Evolutionary conservation across 2,329 filamentous ascomycete species (phyloP).

Genomic region (Rutstroemia sp.): DNA sequence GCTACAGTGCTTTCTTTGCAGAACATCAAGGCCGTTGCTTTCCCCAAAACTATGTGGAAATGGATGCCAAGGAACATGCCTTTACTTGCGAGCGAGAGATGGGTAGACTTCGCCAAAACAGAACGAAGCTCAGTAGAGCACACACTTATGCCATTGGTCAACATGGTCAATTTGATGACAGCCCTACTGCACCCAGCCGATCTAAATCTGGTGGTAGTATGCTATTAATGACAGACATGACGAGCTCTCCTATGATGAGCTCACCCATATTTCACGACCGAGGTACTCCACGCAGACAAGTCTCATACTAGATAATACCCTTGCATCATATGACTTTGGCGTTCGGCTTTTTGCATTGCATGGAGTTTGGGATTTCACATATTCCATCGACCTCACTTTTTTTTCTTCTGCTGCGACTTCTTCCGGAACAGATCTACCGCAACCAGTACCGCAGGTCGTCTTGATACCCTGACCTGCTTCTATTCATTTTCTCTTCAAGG

Average conservation of each 20-base stretch:
- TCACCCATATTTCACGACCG: slow-evolving; percentile 43
- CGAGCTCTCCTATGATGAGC: slow-evolving; percentile 7
- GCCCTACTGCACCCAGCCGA: slow-evolving; percentile 43
- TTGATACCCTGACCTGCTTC: slow-evolving; percentile 5
- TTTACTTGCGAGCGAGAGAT: slow-evolving; percentile 91
- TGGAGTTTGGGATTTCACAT: background rate
- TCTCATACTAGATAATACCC: slow-evolving; percentile 46
- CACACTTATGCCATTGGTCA: slow-evolving; percentile 95
- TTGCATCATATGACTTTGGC: slow-evolving; percentile 22
- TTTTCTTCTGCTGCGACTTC: background rate
- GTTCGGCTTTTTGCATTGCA: slow-evolving; percentile 16
- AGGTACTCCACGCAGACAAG: slow-evolving; percentile 52
- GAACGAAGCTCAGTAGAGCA: slow-evolving; percentile 77
- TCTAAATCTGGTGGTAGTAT: slow-evolving; percentile 20
- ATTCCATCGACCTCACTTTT: slow-evolving; percentile 1
- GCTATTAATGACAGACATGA: slow-evolving; percentile 34
- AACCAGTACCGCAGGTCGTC: slow-evolving; percentile 5
- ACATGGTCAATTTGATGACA: slow-evolving; percentile 49
- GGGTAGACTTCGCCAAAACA: slow-evolving; percentile 78
- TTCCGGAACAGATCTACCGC: slow-evolving; percentile 5
- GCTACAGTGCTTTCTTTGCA: slow-evolving; percentile 88
- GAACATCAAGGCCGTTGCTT: slow-evolving; percentile 75
- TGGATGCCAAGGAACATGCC: slow-evolving; percentile 87
- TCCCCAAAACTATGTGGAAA: slow-evolving; percentile 93
- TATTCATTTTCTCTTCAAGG: slow-evolving; percentile 1